These are phyloP conservation scores for Suillus occidentalis DNA, from an alignment of 768 basidiomycete species.

Conservation along the genomic window DNA sequence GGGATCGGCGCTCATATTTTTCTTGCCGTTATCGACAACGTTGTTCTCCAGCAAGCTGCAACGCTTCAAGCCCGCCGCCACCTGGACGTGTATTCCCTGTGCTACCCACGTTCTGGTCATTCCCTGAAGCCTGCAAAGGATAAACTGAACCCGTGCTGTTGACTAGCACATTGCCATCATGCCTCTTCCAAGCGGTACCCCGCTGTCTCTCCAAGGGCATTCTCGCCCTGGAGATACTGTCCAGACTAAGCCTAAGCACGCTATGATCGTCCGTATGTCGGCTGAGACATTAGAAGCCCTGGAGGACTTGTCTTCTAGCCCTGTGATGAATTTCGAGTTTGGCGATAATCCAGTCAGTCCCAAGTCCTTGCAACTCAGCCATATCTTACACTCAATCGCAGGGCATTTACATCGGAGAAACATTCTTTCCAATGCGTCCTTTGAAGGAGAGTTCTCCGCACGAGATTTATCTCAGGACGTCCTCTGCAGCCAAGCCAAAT, in stretches of 20 bases:
- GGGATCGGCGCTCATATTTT: not conserved
- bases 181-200: conserved; percentile 60
- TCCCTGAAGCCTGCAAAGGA: conserved; percentile 2
- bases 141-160: not conserved
- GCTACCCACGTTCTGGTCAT: conserved; percentile 2
- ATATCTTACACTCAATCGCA: conserved; percentile 25
- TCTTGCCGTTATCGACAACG: not conserved
- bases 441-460: conserved; percentile 56
- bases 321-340: conserved; percentile 60
- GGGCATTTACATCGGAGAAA: conserved; percentile 67
- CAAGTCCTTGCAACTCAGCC: not conserved
- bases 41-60: conserved; percentile 2
- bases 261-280: conserved; percentile 76
- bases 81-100: conserved; percentile 4
- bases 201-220: conserved; percentile 59
- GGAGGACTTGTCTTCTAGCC: conserved; percentile 44
- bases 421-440: conserved; percentile 60
- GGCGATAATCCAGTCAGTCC: conserved; percentile 55
- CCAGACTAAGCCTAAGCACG: conserved; percentile 64
- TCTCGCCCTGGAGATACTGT: conserved; percentile 54
- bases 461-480: conserved; percentile 71
- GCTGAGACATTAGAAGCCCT: conserved; percentile 71
- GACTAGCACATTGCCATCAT: conserved; percentile 37
- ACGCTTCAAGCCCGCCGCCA: not conserved
- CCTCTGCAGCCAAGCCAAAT: conserved; percentile 55